Conservation (phyloP, 2,329 filamentous ascomycete species). For the Ceratocystis papillata region DNA sequence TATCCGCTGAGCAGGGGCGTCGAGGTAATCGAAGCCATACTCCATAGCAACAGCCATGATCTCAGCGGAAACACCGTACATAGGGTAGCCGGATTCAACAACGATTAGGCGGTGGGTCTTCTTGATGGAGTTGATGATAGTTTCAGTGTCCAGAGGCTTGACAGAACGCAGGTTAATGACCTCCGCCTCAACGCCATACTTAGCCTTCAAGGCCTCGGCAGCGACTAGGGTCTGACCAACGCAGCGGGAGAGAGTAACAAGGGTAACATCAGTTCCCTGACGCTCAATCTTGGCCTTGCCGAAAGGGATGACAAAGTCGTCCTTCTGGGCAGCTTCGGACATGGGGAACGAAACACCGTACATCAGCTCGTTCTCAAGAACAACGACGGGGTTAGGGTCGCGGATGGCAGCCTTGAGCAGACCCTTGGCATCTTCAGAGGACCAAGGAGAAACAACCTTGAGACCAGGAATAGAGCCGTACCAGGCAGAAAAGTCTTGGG, state of each 20-base stretch:
- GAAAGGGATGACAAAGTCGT: constrained; percentile 93
- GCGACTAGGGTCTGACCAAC: constrained; percentile 85
- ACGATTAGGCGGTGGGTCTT: constrained; percentile 89
- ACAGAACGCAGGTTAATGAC: constrained; percentile 96
- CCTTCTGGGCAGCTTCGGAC: constrained; percentile 90
- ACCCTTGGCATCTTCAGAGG: constrained; percentile 95
- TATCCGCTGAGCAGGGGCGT: constrained; percentile 84
- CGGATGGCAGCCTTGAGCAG: constrained; percentile 95
- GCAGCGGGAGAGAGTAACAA: constrained; percentile 88
- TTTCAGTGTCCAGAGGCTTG: constrained; percentile 91
- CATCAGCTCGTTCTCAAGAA: constrained; percentile 79
- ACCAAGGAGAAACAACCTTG: constrained; percentile 95
- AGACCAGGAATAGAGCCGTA: constrained; percentile 96
- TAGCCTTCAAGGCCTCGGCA: constrained; percentile 85
- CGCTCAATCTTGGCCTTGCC: constrained; percentile 99
- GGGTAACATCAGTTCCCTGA: constrained; percentile 86
- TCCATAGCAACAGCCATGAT: constrained; percentile 92
- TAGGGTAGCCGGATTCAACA: constrained; percentile 92
- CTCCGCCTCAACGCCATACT: constrained; percentile 90
- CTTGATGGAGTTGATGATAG: constrained; percentile 95
- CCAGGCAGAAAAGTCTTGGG: constrained; percentile 97
- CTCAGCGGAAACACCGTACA: constrained; percentile 85
- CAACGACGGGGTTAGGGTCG: constrained; percentile 92
- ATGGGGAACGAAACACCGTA: constrained; percentile 95
- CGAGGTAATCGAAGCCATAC: constrained; percentile 95